These are phyloP conservation scores for Protomyces arabidopsidicola DNA, from an alignment of 1,139 yeast species.

Conservation along the genomic window DNA sequence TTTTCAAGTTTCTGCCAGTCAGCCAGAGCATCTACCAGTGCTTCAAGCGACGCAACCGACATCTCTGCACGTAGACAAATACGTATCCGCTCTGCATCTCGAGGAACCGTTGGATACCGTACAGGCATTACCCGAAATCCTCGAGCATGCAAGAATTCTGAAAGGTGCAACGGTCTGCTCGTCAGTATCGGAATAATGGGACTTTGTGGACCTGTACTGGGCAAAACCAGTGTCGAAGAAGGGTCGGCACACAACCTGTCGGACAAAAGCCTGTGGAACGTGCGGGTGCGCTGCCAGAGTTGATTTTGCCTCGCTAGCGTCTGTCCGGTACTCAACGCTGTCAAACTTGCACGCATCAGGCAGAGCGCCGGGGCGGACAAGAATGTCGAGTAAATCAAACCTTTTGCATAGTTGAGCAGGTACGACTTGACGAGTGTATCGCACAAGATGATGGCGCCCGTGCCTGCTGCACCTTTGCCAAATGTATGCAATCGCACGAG, in stretches of 20 bases:
- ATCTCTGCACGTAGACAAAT: constrained; percentile 36
- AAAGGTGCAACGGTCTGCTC: constrained; percentile 33
- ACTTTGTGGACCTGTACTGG: constrained; percentile 29
- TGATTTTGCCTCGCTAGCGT: constrained; percentile 5
- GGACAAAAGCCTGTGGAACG: constrained; percentile 12
- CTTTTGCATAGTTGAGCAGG: constrained; percentile 37
- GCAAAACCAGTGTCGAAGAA: neutral
- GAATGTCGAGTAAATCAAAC: constrained; percentile 36
- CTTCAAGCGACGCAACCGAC: constrained; percentile 31
- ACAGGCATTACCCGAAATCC: constrained; percentile 37
- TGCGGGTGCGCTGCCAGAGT: constrained; percentile 26
- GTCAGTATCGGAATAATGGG: constrained; percentile 35
- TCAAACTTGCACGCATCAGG: constrained; percentile 10
- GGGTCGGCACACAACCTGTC: neutral
- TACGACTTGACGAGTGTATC: constrained; percentile 32
- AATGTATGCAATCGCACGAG: constrained; percentile 36
- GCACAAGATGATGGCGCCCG: constrained; percentile 36
- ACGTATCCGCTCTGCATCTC: constrained; percentile 36
- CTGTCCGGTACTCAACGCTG: constrained; percentile 7
- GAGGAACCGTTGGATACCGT: constrained; percentile 37
- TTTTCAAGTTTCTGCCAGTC: constrained; percentile 24
- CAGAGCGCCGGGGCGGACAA: constrained; percentile 26
- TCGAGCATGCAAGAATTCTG: constrained; percentile 32
- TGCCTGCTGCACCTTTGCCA: constrained; percentile 37
- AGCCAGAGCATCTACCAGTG: constrained; percentile 29